Evolutionary conservation across 2,329 filamentous ascomycete genomes (phyloP).

Genomic region (Phialocephala sp.): DNA sequence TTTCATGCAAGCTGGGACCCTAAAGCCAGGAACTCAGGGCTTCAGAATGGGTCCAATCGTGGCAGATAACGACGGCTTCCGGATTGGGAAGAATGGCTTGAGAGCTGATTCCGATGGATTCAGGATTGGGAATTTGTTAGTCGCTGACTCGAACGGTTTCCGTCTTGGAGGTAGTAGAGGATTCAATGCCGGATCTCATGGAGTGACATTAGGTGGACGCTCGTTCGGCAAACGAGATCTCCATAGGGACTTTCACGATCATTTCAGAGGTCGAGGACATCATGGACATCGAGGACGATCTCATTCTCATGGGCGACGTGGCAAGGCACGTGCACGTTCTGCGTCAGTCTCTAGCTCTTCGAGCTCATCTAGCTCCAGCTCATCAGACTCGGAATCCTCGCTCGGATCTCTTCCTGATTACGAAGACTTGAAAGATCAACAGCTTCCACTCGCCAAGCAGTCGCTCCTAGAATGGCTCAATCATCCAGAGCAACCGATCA

Average conservation of each 20-base stretch:
- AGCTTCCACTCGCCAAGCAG: conserved; percentile 53
- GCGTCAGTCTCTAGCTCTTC: conserved; percentile 34
- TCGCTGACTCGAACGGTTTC: conserved; percentile 50
- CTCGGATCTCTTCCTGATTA: conserved; percentile 61
- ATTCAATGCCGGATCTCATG: conserved; percentile 32
- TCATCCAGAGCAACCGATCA: conserved; percentile 56
- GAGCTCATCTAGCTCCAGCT: conserved; percentile 46
- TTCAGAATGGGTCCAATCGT: conserved; percentile 36
- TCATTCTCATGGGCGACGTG: conserved; percentile 21
- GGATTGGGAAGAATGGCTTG: conserved; percentile 32
- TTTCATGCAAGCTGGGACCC: conserved; percentile 24
- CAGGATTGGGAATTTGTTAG: conserved; percentile 31
- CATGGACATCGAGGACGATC: conserved; percentile 29
- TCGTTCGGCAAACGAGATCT: conserved; percentile 27
- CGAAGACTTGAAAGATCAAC: conserved; percentile 54
- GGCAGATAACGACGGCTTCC: conserved; percentile 36
- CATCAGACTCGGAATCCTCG: conserved; percentile 44
- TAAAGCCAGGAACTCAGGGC: conserved; percentile 31
- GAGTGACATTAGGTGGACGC: conserved; percentile 32
- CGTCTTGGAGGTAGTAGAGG: conserved; percentile 37
- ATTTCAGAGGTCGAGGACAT: conserved; percentile 15
- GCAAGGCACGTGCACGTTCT: conserved; percentile 24
- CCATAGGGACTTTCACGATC: conserved; percentile 7
- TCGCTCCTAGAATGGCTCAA: conserved; percentile 56
- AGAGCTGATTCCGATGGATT: conserved; percentile 25